Base-by-base conservation (phyloP, 2,329 filamentous ascomycete species). In the Claviceps fusiformis region DNA sequence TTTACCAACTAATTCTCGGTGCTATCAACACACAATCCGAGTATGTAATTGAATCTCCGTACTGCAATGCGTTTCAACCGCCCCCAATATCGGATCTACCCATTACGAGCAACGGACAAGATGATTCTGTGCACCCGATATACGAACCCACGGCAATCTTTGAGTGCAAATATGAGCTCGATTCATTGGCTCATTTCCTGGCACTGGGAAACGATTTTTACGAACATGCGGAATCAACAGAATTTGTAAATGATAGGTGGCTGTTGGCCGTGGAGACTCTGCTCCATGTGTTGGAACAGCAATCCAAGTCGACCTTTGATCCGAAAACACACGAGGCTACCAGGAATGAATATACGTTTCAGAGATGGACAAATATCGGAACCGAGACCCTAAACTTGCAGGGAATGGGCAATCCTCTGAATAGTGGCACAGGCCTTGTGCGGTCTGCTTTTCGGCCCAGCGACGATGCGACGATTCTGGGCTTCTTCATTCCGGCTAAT, bases 121-220 rank as follows among this genome's bases (percentile, higher is more conserved):
- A 85, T 24, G 93, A 98, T 65, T 71, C 67, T 9, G 93, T 98
- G 0, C 89, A 95, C 63, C 93, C 93, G 0, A 76, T 77, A 0
- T 97, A 95, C 66, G 90, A 97, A 64, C 86, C 86, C 0, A 81
- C 77, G 0, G 80, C 84, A 51, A 93, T 98, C 3, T 98, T 96
- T 61, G 93, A 98, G 71, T 98, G 93, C 80, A 98, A 98, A 71
- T 98, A 97, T 70, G 93, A 98, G 73, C 82, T 98, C 27, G 93
- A 98, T 71, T 96, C 91, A 9, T 77, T 98, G 0, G 93, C 91
- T 0, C 86, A 95, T 65, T 98, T 98, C 68, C 78, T 98, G 6
- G 83, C 87, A 0, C 73, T 98, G 2, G 81, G 79, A 19, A 96
- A 95, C 63, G 84, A 95, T 62, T 97, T 95, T 70, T 79, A 93